phyloP scores from a whole-genome alignment of 2,329 filamentous ascomycete genomes.

The Zelopaecilomyces penicillatus region DNA sequence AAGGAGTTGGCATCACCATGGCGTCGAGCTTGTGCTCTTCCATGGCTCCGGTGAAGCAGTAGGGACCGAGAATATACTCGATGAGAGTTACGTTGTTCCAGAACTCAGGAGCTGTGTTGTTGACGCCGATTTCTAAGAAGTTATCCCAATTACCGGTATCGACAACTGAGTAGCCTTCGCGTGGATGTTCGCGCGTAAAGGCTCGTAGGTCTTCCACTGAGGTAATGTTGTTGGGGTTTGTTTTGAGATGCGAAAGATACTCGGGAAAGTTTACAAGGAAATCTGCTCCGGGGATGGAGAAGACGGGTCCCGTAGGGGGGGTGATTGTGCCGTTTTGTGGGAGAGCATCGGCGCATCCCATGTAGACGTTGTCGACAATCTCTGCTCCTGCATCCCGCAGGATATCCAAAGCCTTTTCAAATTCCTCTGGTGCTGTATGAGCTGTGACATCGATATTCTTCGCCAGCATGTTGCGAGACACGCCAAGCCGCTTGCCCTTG shows the following conservation, averaged over 20 bases:
- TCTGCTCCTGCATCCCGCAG: slow-evolving; percentile 48
- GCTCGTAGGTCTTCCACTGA: slow-evolving; percentile 40
- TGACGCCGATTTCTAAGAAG: slow-evolving; percentile 41
- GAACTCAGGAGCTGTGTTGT: slow-evolving; percentile 47
- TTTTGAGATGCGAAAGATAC: slow-evolving; percentile 47
- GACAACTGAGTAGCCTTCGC: slow-evolving; percentile 49
- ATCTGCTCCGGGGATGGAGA: slow-evolving; percentile 30
- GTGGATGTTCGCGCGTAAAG: slow-evolving; percentile 46
- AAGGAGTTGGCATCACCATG: slow-evolving; percentile 49
- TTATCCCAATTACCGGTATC: slow-evolving; percentile 50
- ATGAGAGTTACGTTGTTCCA: slow-evolving; percentile 49
- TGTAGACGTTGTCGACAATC: slow-evolving; percentile 49
- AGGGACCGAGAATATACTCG: slow-evolving; percentile 43
- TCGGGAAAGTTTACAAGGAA: slow-evolving; percentile 45
- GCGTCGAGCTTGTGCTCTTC: slow-evolving; percentile 50
- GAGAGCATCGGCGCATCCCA: slow-evolving; percentile 38
- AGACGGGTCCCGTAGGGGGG: no score
- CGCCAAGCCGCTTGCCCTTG: slow-evolving; percentile 51
- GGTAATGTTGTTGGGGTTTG: slow-evolving; percentile 49
- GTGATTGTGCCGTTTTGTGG: no score
- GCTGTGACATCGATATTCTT: background rate
- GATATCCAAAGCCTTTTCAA: slow-evolving; percentile 44
- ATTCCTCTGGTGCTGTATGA: slow-evolving; percentile 19
- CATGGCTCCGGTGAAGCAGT: slow-evolving; percentile 53
- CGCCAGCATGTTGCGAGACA: slow-evolving; percentile 50